These are phyloP conservation scores for Macrocybe sp. DNA, from an alignment of 1,284 basidiomycete species.

Conservation along the genomic window DNA sequence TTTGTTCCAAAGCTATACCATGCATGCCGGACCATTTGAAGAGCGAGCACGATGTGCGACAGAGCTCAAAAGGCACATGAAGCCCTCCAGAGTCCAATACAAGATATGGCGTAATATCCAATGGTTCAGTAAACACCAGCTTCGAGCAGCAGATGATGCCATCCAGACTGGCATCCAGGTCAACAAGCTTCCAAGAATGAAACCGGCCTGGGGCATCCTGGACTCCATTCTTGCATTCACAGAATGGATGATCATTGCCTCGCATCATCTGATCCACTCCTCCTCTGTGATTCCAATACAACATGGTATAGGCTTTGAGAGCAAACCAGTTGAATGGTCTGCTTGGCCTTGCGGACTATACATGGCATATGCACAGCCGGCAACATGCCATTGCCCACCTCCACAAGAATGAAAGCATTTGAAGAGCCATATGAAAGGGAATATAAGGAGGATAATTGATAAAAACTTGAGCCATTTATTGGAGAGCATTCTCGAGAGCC, in stretches of 20 bases:
- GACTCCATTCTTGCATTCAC: constrained; percentile 37
- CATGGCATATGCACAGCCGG: constrained; percentile 63
- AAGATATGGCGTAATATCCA: no score
- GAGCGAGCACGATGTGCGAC: no score
- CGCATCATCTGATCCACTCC: constrained; percentile 75
- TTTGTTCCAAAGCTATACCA: no score
- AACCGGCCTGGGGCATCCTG: constrained; percentile 25
- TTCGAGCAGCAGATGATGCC: no score
- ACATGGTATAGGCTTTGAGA: constrained; percentile 7
- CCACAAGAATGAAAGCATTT: constrained; percentile 54
- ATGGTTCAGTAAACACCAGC: no score
- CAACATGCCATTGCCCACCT: constrained; percentile 64
- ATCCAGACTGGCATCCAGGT: no score
- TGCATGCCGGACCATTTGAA: no score
- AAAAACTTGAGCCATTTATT: constrained; percentile 64
- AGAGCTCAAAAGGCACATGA: no score
- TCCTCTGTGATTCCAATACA: constrained; percentile 62
- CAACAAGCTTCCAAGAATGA: no score
- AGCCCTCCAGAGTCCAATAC: no score
- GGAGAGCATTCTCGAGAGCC: constrained; percentile 54
- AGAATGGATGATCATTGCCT: constrained; percentile 55
- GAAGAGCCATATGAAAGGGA: constrained; percentile 72
- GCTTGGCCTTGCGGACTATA: constrained; percentile 25
- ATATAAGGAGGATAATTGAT: constrained; percentile 58
- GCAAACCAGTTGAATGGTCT: no score